phyloP scores from a whole-genome alignment of 2,329 filamentous ascomycete species.

The Fusarium clavum region DNA sequence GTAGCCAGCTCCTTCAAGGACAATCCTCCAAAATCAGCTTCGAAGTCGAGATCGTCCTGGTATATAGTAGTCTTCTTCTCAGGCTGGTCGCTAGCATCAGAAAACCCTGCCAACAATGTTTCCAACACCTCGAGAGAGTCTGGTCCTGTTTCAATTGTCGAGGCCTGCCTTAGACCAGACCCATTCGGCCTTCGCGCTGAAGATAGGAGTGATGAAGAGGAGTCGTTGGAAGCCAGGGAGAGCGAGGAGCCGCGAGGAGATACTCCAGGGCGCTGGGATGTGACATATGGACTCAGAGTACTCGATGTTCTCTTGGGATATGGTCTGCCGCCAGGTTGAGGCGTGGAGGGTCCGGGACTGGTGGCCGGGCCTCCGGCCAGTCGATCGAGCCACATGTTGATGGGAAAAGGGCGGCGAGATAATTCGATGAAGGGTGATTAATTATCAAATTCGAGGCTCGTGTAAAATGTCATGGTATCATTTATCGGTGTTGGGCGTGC shows the following conservation, averaged over 20 bases:
- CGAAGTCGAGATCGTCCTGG: constrained; percentile 68
- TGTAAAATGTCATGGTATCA: constrained; percentile 27
- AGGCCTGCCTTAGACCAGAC: constrained; percentile 72
- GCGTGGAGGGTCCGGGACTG: constrained; percentile 68
- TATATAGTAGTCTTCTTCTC: constrained; percentile 49
- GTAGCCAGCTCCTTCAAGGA: constrained; percentile 78
- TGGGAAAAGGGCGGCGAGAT: constrained; percentile 22
- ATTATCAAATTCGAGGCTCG: constrained; percentile 1
- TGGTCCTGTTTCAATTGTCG: constrained; percentile 63
- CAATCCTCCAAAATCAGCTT: constrained; percentile 82
- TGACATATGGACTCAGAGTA: constrained; percentile 75
- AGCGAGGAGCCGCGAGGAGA: constrained; percentile 81
- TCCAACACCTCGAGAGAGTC: constrained; percentile 79
- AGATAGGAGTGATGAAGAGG: constrained; percentile 77
- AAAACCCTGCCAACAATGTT: constrained; percentile 54
- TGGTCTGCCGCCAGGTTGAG: constrained; percentile 72
- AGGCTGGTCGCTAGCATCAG: constrained; percentile 24
- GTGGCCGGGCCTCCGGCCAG: constrained; percentile 75
- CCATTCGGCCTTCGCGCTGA: constrained; percentile 74
- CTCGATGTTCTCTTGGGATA: constrained; percentile 75
- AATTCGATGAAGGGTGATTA: constrained; percentile 10
- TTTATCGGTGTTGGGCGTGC: constrained; percentile 9
- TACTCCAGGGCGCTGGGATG: constrained; percentile 74
- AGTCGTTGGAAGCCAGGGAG: constrained; percentile 81
- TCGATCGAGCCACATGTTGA: constrained; percentile 89